Percentiles rank a stretch among this genome's conserved stretches.
These are phyloP conservation scores for Cudoniella acicularis DNA, from an alignment of 495 filamentous ascomycete genomes.

Conservation along the genomic window DNA sequence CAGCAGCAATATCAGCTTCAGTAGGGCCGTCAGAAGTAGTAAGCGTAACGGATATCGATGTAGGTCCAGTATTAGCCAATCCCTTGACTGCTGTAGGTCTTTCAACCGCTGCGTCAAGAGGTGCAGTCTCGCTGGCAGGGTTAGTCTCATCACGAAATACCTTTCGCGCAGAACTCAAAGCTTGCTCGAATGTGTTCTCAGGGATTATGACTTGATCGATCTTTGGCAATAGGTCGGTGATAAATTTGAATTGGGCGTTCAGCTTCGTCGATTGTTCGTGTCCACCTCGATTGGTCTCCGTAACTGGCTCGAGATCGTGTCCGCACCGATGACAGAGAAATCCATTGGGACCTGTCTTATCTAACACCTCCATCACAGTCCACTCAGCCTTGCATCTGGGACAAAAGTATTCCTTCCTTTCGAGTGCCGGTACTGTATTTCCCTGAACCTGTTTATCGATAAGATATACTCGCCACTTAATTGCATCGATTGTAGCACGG, in stretches of 20 bases:
- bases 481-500: slow-evolving; percentile 88
- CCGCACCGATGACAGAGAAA: slow-evolving; percentile 85
- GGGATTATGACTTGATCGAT: slow-evolving; percentile 83
- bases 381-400: slow-evolving; percentile 73
- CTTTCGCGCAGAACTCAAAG: slow-evolving; percentile 55
- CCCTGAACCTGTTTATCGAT: slow-evolving; percentile 81
- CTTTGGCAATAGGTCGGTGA: slow-evolving; percentile 79
- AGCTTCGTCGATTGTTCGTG: slow-evolving; percentile 86
- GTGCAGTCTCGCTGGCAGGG: slow-evolving; percentile 49
- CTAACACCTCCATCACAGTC: slow-evolving; percentile 83
- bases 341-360: slow-evolving; percentile 58
- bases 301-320: slow-evolving; percentile 62
- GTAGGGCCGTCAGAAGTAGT: slow-evolving; percentile 69
- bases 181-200: slow-evolving; percentile 80
- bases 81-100: slow-evolving; percentile 70
- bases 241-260: slow-evolving; percentile 79
- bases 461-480: slow-evolving; percentile 88
- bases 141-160: slow-evolving; percentile 59
- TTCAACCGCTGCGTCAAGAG: slow-evolving; percentile 36
- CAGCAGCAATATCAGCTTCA: slow-evolving; percentile 70
- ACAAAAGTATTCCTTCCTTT: slow-evolving; percentile 89
- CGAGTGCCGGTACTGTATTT: slow-evolving; percentile 71
- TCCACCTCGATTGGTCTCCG: slow-evolving; percentile 60
- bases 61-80: slow-evolving; percentile 59
- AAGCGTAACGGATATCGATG: slow-evolving; percentile 74